Evolutionary conservation across 169 alveolate genomes (phyloP).

Genomic region (Plasmodium billcollinsi): DNA sequence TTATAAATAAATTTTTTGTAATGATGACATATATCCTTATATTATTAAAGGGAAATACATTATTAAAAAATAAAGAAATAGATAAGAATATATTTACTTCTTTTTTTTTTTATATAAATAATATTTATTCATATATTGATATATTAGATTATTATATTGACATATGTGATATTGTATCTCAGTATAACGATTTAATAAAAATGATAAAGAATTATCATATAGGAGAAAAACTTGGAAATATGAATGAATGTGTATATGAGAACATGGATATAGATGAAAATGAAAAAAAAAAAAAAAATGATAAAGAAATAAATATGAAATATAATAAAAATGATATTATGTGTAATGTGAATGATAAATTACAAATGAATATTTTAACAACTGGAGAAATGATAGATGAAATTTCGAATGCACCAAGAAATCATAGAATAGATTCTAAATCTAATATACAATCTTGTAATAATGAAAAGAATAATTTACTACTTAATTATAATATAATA

Average conservation of each 20-base stretch:
- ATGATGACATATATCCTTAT: constrained; percentile 36
- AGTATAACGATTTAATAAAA: constrained; percentile 9
- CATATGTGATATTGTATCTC: constrained; percentile 42
- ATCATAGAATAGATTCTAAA: not conserved
- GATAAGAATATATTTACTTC: constrained; percentile 40
- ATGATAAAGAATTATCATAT: not conserved
- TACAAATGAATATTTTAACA: not conserved
- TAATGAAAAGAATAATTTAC: not conserved
- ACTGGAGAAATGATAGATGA: too few species aligned
- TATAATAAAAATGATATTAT: not conserved
- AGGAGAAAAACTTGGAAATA: not conserved
- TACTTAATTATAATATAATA: not conserved
- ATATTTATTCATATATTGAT: constrained; percentile 47
- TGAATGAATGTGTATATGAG: not conserved
- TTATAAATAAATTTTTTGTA: constrained; percentile 34
- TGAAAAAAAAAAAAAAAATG: not conserved
- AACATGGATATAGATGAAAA: not conserved
- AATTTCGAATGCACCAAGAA: not conserved
- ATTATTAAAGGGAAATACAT: not conserved
- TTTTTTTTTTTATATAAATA: constrained; percentile 47
- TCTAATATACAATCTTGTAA: not conserved
- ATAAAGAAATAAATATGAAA: not conserved
- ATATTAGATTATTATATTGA: constrained; percentile 50
- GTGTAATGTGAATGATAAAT: not conserved
- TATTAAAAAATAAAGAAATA: constrained; percentile 15